Percentiles rank a stretch among this genome's conserved stretches.
Evolutionary conservation across 352 stramenopile genomes (phyloP).

Genomic region (Phytophthora fragariae): DNA sequence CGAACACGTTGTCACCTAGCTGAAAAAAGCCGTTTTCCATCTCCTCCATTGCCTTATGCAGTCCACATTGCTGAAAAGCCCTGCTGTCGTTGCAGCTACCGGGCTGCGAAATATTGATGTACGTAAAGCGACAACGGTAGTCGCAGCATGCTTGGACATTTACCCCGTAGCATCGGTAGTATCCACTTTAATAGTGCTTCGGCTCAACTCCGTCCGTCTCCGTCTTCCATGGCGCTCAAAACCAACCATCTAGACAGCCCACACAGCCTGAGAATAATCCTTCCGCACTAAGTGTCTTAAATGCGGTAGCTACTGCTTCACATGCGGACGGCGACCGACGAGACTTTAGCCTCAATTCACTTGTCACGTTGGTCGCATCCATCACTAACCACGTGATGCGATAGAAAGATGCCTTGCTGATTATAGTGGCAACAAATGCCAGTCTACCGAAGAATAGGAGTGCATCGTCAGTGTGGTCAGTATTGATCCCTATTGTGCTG

Average conservation of each 20-base stretch:
- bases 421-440: no score
- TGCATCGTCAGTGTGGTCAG: no score
- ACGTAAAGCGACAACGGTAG: conserved; percentile 4
- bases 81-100: conserved; percentile 14
- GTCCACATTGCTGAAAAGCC: conserved; percentile 2
- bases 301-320: not conserved
- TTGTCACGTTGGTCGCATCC: not conserved
- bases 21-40: conserved; percentile 1
- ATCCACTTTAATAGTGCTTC: conserved; percentile 2
- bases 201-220: not conserved
- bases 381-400: conserved; percentile 9
- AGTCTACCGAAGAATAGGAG: no score
- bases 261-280: conserved; percentile 13
- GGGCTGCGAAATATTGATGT: conserved; percentile 4
- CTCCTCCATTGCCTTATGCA: not conserved
- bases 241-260: conserved; percentile 5
- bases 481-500: no score
- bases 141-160: conserved; percentile 11
- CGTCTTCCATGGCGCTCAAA: conserved; percentile 1
- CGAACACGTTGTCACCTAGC: conserved; percentile 1
- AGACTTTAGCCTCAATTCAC: not conserved
- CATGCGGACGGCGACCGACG: not conserved
- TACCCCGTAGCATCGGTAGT: conserved; percentile 2
- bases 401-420: conserved; percentile 13
- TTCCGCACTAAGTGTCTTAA: not conserved